phyloP scores from a whole-genome alignment of 2,329 filamentous ascomycete genomes.

The Penicillium psychrosexuale region DNA sequence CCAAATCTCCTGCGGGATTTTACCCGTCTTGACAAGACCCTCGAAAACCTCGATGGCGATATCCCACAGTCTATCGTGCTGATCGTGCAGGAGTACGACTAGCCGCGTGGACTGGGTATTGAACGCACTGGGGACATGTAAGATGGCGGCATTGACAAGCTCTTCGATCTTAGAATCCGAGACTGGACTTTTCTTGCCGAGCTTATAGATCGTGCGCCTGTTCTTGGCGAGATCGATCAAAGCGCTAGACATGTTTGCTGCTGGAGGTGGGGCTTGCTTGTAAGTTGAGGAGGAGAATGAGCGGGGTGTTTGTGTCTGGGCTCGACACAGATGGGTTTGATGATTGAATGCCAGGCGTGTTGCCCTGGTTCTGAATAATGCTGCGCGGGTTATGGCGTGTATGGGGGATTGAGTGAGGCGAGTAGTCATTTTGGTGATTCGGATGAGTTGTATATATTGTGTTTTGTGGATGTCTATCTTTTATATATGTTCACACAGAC shows the following conservation, averaged over 20 bases:
- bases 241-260: conserved; percentile 16
- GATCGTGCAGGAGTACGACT: conserved; percentile 72
- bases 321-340: neutral
- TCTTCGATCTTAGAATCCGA: conserved; percentile 37
- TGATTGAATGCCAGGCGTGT: neutral
- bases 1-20: conserved; percentile 53
- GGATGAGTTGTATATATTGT: too few relatives aligned
- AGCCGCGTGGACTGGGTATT: conserved; percentile 82
- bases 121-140: conserved; percentile 75
- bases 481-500: neutral
- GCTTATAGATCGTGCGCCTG: conserved; percentile 38
- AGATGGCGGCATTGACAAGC: conserved; percentile 51
- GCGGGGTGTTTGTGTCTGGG: neutral
- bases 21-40: conserved; percentile 60
- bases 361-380: neutral
- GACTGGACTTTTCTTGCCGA: conserved; percentile 35
- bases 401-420: neutral
- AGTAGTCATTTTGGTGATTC: neutral
- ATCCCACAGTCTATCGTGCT: conserved; percentile 89
- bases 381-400: neutral
- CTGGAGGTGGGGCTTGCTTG: neutral
- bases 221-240: conserved; percentile 33
- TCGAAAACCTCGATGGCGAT: conserved; percentile 63
- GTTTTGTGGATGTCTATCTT: too few relatives aligned
- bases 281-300: neutral